Evolutionary conservation across 306 rosid genomes (phyloP).

Genomic region (Sophora flavescens): DNA sequence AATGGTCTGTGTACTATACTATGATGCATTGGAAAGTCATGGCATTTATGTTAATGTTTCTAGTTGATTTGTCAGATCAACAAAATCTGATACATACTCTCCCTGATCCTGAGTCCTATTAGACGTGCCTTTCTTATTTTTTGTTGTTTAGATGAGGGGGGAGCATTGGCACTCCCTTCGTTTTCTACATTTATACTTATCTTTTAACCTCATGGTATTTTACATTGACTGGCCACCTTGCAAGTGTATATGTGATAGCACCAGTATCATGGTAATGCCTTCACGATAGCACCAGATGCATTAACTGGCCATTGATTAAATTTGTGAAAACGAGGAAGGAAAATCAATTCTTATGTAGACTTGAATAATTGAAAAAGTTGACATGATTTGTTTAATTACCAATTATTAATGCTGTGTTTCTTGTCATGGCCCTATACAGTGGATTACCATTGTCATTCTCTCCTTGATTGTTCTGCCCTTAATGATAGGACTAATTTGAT

Average conservation of each 20-base stretch:
- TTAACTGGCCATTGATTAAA: not conserved
- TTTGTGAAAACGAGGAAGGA: not conserved
- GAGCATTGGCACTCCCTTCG: not conserved
- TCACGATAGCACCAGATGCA: not conserved
- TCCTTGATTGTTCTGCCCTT: slow-evolving; percentile 51
- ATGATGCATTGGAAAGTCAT: slow-evolving; percentile 3
- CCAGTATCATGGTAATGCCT: slow-evolving; percentile 23
- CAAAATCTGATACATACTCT: not conserved
- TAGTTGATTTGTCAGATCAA: slow-evolving; percentile 4
- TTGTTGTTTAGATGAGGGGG: not conserved
- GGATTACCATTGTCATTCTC: slow-evolving; percentile 26
- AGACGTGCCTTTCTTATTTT: not conserved
- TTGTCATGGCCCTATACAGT: slow-evolving; percentile 10
- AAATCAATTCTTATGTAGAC: slow-evolving; percentile 20
- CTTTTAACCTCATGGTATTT: not conserved
- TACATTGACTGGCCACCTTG: slow-evolving; percentile 5
- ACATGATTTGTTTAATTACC: slow-evolving; percentile 24
- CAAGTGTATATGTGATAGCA: slow-evolving; percentile 2
- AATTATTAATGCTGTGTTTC: slow-evolving; percentile 25
- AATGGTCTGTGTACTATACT: not conserved
- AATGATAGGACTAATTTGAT: slow-evolving; percentile 80
- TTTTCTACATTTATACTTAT: not conserved
- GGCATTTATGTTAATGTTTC: not conserved
- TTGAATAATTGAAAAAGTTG: not conserved
- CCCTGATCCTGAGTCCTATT: not conserved